These are phyloP conservation scores for Phialophora tarda DNA, from an alignment of 2,329 filamentous ascomycete species.

Conservation along the genomic window DNA sequence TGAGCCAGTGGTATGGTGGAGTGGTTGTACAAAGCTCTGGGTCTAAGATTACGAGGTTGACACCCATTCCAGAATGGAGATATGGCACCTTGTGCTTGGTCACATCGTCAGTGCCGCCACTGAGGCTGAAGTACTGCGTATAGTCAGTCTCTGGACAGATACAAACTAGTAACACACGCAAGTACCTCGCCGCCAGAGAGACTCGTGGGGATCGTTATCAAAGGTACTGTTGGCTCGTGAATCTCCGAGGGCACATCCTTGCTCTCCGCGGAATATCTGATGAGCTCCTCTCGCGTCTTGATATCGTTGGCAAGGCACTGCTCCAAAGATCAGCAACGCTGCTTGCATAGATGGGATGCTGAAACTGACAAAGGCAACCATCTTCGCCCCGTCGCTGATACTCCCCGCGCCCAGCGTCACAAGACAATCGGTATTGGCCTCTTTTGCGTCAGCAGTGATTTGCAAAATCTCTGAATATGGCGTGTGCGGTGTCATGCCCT, in stretches of 20 bases:
- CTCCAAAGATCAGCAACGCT: conserved; percentile 38
- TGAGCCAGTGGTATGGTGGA: conserved; percentile 60
- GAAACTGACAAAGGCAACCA: conserved; percentile 46
- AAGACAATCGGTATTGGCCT: conserved; percentile 51
- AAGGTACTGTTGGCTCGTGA: conserved; percentile 51
- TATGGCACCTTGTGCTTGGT: conserved; percentile 14
- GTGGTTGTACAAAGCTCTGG: conserved; percentile 59
- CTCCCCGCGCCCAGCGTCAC: conserved; percentile 62
- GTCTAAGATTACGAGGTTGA: conserved; percentile 44
- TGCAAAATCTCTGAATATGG: conserved; percentile 59
- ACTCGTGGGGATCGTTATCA: conserved; percentile 20
- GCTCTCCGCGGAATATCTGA: conserved; percentile 45
- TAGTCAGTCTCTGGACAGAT: neutral
- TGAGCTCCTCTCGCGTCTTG: conserved; percentile 47
- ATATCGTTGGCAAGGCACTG: conserved; percentile 55
- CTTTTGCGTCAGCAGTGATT: conserved; percentile 50
- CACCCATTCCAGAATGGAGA: conserved; percentile 21
- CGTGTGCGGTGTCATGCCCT: conserved; percentile 62
- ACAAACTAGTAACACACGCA: neutral
- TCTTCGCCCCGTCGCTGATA: conserved; percentile 61
- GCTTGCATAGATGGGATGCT: neutral
- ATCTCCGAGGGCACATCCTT: conserved; percentile 48
- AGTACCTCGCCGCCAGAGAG: conserved; percentile 34
- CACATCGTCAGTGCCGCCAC: conserved; percentile 16
- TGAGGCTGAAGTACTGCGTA: conserved; percentile 15